Conservation (phyloP, 208 protist species). For the Trypanosoma vivax region DNA sequence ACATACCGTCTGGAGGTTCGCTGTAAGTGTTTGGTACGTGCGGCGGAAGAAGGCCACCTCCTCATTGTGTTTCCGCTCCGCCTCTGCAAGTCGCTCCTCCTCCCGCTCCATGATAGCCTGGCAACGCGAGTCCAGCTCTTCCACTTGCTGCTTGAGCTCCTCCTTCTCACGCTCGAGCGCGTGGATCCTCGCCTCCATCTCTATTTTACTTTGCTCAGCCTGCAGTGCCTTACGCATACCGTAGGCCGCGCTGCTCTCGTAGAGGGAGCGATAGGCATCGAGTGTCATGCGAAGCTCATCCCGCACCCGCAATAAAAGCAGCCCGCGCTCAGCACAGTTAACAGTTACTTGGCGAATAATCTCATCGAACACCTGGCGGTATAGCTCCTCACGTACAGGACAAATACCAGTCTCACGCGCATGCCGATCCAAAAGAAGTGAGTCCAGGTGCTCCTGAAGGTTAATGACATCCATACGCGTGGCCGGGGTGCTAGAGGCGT, state of each 20-base stretch:
- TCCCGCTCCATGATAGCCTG: slow-evolving; percentile 88
- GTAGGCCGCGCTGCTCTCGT: slow-evolving; percentile 89
- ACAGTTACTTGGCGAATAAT: slow-evolving; percentile 98
- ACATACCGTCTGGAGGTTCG: slow-evolving; percentile 85
- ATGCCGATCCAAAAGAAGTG: slow-evolving; percentile 90
- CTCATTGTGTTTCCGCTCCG: slow-evolving; percentile 94
- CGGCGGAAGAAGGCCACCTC: slow-evolving; percentile 95
- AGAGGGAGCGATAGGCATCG: slow-evolving; percentile 79
- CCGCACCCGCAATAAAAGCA: slow-evolving; percentile 95
- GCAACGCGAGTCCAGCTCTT: slow-evolving; percentile 61
- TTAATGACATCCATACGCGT: slow-evolving; percentile 89
- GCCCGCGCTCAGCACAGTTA: slow-evolving; percentile 96
- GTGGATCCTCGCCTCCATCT: slow-evolving; percentile 92
- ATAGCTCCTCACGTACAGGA: slow-evolving; percentile 97
- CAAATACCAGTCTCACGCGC: slow-evolving; percentile 97
- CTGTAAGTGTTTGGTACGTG: slow-evolving; percentile 93
- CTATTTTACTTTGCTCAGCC: slow-evolving; percentile 94
- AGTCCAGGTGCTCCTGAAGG: slow-evolving; percentile 94
- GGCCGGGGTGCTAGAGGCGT: slow-evolving; percentile 80
- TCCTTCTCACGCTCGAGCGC: slow-evolving; percentile 92
- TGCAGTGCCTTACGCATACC: slow-evolving; percentile 98
- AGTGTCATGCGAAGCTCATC: slow-evolving; percentile 94
- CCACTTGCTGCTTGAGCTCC: slow-evolving; percentile 88
- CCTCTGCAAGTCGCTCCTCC: slow-evolving; percentile 83
- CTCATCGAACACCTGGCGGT: slow-evolving; percentile 95